A percentile compares a stretch with the other conserved stretches of the same genome.
Conservation (phyloP, 306 rosid species). For the Prunus mira region DNA sequence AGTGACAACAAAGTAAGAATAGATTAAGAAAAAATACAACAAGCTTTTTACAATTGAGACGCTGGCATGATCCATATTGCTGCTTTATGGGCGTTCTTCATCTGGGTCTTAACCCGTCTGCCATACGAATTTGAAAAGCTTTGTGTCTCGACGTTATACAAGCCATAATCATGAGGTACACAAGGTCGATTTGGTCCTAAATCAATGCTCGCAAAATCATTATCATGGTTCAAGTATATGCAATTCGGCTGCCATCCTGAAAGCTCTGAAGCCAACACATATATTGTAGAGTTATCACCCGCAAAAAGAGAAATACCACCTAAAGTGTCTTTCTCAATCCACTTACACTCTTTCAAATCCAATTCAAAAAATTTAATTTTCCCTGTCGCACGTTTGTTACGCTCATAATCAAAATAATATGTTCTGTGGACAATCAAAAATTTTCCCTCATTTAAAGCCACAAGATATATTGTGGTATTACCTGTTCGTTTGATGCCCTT, state of each 20-base stretch:
- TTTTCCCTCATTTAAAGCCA: background rate
- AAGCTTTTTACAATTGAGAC: background rate
- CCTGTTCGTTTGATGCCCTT: background rate
- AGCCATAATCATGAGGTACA: background rate
- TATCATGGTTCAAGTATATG: background rate
- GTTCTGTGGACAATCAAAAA: background rate
- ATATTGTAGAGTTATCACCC: background rate
- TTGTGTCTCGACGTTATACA: background rate
- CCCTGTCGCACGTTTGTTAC: background rate
- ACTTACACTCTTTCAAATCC: background rate
- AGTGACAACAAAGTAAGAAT: background rate
- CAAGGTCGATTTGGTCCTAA: too few relatives aligned
- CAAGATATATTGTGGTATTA: background rate
- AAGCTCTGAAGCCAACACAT: background rate
- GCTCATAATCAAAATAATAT: too few relatives aligned
- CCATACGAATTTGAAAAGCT: background rate
- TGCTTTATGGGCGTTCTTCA: background rate
- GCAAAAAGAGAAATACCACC: background rate
- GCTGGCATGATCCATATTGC: background rate
- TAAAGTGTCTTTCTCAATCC: background rate
- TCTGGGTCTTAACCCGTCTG: background rate
- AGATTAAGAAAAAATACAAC: background rate
- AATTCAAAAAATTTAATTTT: background rate
- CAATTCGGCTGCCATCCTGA: background rate
- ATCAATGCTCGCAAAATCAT: background rate